A percentile compares a stretch with the other conserved stretches of the same genome.
These are phyloP conservation scores for Penicillium sp. DNA, from an alignment of 2,329 filamentous ascomycete genomes.

Conservation along the genomic window DNA sequence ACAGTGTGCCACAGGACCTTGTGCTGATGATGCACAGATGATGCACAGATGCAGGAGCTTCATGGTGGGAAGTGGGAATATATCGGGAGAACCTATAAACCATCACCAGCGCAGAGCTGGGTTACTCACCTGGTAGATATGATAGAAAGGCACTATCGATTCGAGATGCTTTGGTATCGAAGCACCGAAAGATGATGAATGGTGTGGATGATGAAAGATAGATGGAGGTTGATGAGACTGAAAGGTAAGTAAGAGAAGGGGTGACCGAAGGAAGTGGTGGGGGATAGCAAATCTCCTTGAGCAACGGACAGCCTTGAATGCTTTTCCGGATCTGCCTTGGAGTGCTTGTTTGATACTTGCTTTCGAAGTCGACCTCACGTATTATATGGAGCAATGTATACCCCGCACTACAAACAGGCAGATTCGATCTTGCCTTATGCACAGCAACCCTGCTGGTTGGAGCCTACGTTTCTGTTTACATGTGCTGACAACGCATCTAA, in stretches of 20 bases:
- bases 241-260: not conserved
- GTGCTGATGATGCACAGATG: not conserved
- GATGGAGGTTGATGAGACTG: not conserved
- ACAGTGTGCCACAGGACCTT: not conserved
- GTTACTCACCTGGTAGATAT: not conserved
- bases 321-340: not conserved
- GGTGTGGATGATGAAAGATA: not conserved
- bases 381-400: not conserved
- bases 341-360: not conserved
- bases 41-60: not conserved
- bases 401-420: not conserved
- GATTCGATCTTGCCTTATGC: not conserved
- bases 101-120: not conserved
- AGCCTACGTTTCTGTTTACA: not conserved
- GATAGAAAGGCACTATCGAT: not conserved
- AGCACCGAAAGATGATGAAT: not conserved
- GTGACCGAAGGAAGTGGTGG: not conserved
- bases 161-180: not conserved
- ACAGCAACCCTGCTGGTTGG: not conserved
- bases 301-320: not conserved
- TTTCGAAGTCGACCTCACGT: not conserved
- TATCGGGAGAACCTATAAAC: not conserved
- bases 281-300: not conserved
- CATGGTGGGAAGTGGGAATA: not conserved
- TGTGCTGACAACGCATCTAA: not conserved